Percentiles rank a stretch among this genome's conserved stretches.
Evolutionary conservation across 2,329 filamentous ascomycete species (phyloP).

Genomic region (Sporothrix pseudoabietina): DNA sequence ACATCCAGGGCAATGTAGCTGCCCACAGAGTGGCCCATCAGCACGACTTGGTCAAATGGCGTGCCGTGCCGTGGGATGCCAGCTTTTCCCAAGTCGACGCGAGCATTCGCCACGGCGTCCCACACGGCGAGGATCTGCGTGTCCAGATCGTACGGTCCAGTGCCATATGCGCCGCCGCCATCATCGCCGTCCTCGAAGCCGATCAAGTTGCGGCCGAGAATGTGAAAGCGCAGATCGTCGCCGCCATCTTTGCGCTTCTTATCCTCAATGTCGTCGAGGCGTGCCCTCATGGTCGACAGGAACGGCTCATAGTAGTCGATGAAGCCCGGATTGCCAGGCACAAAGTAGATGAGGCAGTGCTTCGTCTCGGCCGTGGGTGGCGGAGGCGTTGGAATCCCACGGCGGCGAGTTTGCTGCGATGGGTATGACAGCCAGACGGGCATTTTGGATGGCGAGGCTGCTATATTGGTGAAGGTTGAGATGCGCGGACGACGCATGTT

Average conservation of each 20-base stretch:
- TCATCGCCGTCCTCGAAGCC: constrained; percentile 61
- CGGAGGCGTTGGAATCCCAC: background rate
- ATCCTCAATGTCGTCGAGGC: constrained; percentile 51
- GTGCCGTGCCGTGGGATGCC: constrained; percentile 40
- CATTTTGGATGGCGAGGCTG: constrained; percentile 21
- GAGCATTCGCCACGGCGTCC: constrained; percentile 44
- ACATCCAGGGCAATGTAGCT: constrained; percentile 71
- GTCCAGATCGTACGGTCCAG: constrained; percentile 55
- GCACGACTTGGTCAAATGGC: constrained; percentile 60
- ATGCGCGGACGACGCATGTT: background rate
- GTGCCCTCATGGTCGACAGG: constrained; percentile 57
- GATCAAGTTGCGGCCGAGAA: constrained; percentile 60
- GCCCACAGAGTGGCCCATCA: constrained; percentile 76
- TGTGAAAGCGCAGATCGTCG: constrained; percentile 49
- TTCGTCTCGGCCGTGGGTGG: constrained; percentile 2
- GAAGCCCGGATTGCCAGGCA: constrained; percentile 76
- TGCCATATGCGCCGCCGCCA: constrained; percentile 44
- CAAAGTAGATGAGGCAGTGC: constrained; percentile 64
- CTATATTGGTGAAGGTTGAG: too few species aligned
- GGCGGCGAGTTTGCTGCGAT: constrained; percentile 6
- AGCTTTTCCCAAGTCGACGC: constrained; percentile 37
- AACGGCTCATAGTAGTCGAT: constrained; percentile 74
- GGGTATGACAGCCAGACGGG: constrained; percentile 33
- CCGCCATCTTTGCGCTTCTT: constrained; percentile 25
- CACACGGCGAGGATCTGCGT: constrained; percentile 54